Evolutionary conservation across 1,284 basidiomycete genomes (phyloP).

Genomic region (Cryptococcus sp.): DNA sequence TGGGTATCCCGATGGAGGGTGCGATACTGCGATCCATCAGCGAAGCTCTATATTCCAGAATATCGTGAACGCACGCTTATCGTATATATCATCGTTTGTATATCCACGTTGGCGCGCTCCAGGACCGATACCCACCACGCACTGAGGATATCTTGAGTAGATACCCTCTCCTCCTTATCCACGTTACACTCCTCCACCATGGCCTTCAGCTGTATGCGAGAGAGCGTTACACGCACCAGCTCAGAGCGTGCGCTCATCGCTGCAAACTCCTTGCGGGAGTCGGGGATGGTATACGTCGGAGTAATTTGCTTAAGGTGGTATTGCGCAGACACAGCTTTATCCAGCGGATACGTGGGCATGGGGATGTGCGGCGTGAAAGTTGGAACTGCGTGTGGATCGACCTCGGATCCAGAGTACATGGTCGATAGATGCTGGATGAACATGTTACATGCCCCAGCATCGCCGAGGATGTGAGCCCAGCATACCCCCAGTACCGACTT

Average conservation of each 20-base stretch:
- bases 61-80: constrained; percentile 31
- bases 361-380: not conserved
- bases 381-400: not conserved
- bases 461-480: constrained; percentile 31
- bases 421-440: constrained; percentile 26
- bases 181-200: not conserved
- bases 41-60: no score
- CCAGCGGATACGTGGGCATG: not conserved
- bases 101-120: constrained; percentile 17
- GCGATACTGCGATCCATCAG: constrained; percentile 21
- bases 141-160: constrained; percentile 25
- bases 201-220: not conserved
- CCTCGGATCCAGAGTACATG: constrained; percentile 12
- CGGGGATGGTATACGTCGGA: not conserved
- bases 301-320: not conserved
- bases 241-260: not conserved
- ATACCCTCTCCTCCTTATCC: not conserved
- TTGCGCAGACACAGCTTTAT: not conserved
- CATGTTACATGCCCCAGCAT: constrained; percentile 22
- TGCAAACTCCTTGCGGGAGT: constrained; percentile 1
- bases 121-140: constrained; percentile 29
- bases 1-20: constrained; percentile 18
- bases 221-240: not conserved
- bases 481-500: constrained; percentile 23
- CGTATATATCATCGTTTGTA: constrained; percentile 23